A percentile compares a stretch with the other conserved stretches of the same genome.
Evolutionary conservation across 75 land plant species (phyloP).

Genomic region (Chamaecyparis obtusa): DNA sequence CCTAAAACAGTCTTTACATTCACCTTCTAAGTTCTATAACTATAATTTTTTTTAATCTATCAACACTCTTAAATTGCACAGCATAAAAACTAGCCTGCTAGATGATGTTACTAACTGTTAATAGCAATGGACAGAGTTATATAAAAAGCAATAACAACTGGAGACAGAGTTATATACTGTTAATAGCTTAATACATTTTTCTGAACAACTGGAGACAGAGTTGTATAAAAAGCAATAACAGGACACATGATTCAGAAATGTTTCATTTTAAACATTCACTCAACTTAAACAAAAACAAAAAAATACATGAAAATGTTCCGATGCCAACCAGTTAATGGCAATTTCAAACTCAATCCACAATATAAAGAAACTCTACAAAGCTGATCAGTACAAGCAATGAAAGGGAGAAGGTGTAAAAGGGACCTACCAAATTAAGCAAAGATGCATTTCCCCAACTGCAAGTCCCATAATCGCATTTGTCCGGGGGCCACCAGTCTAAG

Average conservation of each 20-base stretch:
- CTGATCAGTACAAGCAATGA: neutral
- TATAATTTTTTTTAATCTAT: too few relatives aligned
- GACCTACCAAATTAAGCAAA: slow-evolving; percentile 72
- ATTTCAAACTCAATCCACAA: too few relatives aligned
- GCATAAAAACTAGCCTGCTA: neutral
- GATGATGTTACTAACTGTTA: neutral
- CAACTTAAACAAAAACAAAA: too few relatives aligned
- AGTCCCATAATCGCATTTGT: slow-evolving; percentile 84
- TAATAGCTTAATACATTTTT: neutral
- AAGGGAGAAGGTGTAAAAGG: neutral
- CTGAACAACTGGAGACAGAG: neutral
- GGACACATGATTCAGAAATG: too few relatives aligned
- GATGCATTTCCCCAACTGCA: slow-evolving; percentile 85
- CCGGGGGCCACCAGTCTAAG: slow-evolving; percentile 95
- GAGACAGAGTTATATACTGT: neutral
- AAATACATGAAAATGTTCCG: too few relatives aligned
- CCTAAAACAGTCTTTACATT: too few relatives aligned
- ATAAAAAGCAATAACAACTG: neutral
- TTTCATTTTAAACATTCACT: too few relatives aligned
- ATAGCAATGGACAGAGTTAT: neutral
- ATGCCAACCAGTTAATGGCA: too few relatives aligned
- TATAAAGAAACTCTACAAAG: neutral
- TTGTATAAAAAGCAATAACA: too few relatives aligned
- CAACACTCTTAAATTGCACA: too few relatives aligned
- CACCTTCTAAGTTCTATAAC: too few relatives aligned